phyloP scores from a whole-genome alignment of 257 asterid genomes.

The Orobanche coerulescens region DNA sequence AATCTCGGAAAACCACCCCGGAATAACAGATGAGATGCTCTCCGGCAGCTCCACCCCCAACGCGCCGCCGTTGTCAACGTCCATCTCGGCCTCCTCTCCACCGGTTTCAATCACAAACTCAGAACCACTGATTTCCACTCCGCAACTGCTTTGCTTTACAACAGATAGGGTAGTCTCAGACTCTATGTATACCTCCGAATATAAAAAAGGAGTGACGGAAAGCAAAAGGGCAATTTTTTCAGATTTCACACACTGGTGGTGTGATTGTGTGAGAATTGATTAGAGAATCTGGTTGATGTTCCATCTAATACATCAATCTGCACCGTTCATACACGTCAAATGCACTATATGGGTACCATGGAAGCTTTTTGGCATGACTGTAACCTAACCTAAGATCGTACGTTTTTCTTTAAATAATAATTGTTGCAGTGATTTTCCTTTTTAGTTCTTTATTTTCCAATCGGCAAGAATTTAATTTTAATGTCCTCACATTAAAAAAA shows the following conservation, averaged over 20 bases:
- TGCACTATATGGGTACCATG: too few species aligned
- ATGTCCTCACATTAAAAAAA: too few species aligned
- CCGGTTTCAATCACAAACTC: neutral
- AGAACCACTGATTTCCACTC: neutral
- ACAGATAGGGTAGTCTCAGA: neutral
- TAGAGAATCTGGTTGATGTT: conserved; percentile 13
- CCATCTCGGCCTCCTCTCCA: conserved; percentile 29
- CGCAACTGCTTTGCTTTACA: neutral
- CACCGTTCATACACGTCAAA: too few species aligned
- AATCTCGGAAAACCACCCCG: conserved; percentile 83
- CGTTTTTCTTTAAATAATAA: neutral
- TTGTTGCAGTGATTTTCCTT: too few species aligned
- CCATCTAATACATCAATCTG: too few species aligned
- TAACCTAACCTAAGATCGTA: neutral
- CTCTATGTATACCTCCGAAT: neutral
- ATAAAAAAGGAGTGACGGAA: neutral
- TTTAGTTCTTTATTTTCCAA: too few species aligned
- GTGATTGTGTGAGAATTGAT: conserved; percentile 8
- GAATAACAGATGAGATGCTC: conserved; percentile 43
- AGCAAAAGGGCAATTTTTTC: neutral
- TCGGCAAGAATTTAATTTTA: too few species aligned
- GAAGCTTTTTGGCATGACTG: neutral
- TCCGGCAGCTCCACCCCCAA: conserved; percentile 23
- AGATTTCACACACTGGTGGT: conserved; percentile 12
- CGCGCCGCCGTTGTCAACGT: conserved; percentile 20